Evolutionary conservation across 179 eudicot species (phyloP).

Genomic region (Silene noctiflora): DNA sequence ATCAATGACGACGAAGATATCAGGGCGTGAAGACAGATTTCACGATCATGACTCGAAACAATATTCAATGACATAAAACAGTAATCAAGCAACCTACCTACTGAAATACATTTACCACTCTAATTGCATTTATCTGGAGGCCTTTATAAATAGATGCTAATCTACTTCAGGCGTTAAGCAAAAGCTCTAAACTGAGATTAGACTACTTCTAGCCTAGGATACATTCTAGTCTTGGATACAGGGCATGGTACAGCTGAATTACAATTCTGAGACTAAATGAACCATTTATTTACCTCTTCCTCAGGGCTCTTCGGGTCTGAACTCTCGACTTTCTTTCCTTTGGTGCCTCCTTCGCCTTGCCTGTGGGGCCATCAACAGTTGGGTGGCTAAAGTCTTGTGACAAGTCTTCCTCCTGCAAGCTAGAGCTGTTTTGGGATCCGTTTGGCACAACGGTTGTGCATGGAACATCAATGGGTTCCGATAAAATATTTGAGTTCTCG

Average conservation of each 20-base stretch:
- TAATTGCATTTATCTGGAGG: constrained; percentile 13
- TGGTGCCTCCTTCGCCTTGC: constrained; percentile 19
- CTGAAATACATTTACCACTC: constrained; percentile 18
- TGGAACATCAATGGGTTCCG: constrained; percentile 40
- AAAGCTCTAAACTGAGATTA: constrained; percentile 25
- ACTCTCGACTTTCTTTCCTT: constrained; percentile 29
- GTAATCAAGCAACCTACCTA: constrained; percentile 14
- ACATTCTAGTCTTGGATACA: constrained; percentile 35
- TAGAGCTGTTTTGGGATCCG: constrained; percentile 40
- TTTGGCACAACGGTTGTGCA: constrained; percentile 23
- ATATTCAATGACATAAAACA: background rate
- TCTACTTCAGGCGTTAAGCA: constrained; percentile 17
- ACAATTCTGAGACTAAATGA: background rate
- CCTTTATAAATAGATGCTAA: constrained; percentile 14
- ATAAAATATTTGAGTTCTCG: constrained; percentile 25
- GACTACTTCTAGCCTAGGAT: constrained; percentile 29
- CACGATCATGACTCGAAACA: background rate
- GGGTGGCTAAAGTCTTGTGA: constrained; percentile 26
- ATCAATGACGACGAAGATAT: background rate
- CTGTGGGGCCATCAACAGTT: constrained; percentile 11
- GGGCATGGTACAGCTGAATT: constrained; percentile 22
- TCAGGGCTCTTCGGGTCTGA: constrained; percentile 25
- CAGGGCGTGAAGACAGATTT: background rate
- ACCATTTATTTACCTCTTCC: constrained; percentile 25
- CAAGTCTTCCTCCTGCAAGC: constrained; percentile 36